phyloP scores from a whole-genome alignment of 768 basidiomycete genomes.

The Amanita rubescens region DNA sequence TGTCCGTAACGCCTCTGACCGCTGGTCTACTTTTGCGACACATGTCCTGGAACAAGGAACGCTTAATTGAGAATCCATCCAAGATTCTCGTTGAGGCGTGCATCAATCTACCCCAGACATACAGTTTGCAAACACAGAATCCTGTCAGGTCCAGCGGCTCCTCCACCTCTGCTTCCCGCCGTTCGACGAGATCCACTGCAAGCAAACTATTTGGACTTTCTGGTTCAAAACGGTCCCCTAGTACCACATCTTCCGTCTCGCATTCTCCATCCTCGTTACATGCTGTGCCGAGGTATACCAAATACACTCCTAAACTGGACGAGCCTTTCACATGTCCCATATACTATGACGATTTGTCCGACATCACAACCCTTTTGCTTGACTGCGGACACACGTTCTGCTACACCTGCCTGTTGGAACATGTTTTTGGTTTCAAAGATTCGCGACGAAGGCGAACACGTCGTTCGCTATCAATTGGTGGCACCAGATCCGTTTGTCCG shows the following conservation, averaged over 20 bases:
- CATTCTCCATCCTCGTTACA: no score
- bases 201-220: slow-evolving; percentile 31
- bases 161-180: slow-evolving; percentile 20
- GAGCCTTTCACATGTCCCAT: no score
- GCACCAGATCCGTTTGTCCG: slow-evolving; percentile 58
- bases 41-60: slow-evolving; percentile 94
- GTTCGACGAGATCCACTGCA: no score
- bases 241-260: slow-evolving; percentile 20
- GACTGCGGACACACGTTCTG: slow-evolving; percentile 74
- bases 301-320: no score
- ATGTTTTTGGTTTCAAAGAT: no score
- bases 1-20: slow-evolving; percentile 37
- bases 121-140: not conserved
- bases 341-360: no score
- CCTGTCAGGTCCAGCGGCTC: no score
- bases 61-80: slow-evolving; percentile 84
- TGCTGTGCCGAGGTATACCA: no score
- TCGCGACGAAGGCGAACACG: no score
- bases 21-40: slow-evolving; percentile 77
- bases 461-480: slow-evolving; percentile 61
- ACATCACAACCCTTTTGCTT: slow-evolving; percentile 59
- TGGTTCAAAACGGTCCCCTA: slow-evolving; percentile 24
- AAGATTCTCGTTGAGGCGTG: slow-evolving; percentile 71
- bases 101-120: slow-evolving; percentile 30
- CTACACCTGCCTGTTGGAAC: no score